Evolutionary conservation across 345 rosid genomes (phyloP).

Genomic region (Lepidium africanum): DNA sequence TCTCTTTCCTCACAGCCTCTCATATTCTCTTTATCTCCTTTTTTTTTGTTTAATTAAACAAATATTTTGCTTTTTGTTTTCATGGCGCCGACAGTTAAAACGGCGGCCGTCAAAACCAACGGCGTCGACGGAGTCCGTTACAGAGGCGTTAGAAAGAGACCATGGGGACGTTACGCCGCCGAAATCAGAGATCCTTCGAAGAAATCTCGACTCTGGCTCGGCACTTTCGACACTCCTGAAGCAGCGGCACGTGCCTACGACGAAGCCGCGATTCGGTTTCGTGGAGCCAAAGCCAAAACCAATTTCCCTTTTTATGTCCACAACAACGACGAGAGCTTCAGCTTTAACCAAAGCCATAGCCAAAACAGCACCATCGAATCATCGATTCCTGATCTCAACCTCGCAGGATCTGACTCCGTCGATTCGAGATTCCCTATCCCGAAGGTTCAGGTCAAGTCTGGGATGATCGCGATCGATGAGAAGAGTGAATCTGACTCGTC

Average conservation of each 20-base stretch:
- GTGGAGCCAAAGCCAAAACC: slow-evolving; percentile 82
- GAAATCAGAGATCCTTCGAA: slow-evolving; percentile 82
- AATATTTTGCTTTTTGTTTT: neutral
- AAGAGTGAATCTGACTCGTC: slow-evolving; percentile 60
- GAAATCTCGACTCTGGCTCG: slow-evolving; percentile 77
- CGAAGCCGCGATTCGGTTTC: slow-evolving; percentile 53
- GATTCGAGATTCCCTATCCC: slow-evolving; percentile 27
- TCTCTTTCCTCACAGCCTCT: neutral
- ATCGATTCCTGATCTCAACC: slow-evolving; percentile 39
- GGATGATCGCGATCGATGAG: slow-evolving; percentile 6
- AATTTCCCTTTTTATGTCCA: slow-evolving; percentile 33
- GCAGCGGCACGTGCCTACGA: slow-evolving; percentile 83
- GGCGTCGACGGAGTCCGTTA: slow-evolving; percentile 38
- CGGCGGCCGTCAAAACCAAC: slow-evolving; percentile 25
- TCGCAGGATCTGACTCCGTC: slow-evolving; percentile 16
- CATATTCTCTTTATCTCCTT: neutral
- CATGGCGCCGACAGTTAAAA: slow-evolving; percentile 50
- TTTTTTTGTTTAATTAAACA: too few species aligned
- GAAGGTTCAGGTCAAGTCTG: slow-evolving; percentile 5
- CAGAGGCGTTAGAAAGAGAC: slow-evolving; percentile 87
- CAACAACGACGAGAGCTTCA: neutral
- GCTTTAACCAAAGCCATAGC: slow-evolving; percentile 38
- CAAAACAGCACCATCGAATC: slow-evolving; percentile 63
- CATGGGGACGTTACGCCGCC: slow-evolving; percentile 84
- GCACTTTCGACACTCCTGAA: slow-evolving; percentile 73